Evolutionary conservation across 2,329 filamentous ascomycete species (phyloP), one percentile per base, ranked within the genome.

Genomic region (Akanthomyces muscarius): DNA sequence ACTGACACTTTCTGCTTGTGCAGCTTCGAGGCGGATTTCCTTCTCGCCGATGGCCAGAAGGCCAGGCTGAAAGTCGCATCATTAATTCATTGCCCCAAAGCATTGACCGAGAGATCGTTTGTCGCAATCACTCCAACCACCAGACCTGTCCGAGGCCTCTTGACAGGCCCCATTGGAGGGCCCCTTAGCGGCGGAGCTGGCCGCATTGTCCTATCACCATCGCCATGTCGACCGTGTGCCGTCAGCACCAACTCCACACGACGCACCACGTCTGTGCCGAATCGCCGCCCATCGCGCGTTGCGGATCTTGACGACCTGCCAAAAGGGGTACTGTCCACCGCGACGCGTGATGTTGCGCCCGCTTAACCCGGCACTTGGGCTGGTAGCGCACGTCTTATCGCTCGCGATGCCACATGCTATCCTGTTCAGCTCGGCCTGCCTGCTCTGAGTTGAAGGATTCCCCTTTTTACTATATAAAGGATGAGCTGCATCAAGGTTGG

Each of bases 241-340:
- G 52, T 55, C 60, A 55, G 60, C 51, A 41, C 59, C 50, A 50
- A 55, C 51, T 48, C 60, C 51, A 55, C 58, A 53, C 36, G 13
- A 25, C 18, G 10, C 33, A 33, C 33, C 42, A 65, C 3, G 11
- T n/a, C 25, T 63, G 55, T 65, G 66, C 65, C 66, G 63, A 66
- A 59, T 66, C 62, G 57, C 66, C 64, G 66, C 52, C 33, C 28
- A 38, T 42, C 10, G 7, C 41, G 23, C 33, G 61, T 42, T 58
- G 57, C 56, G 60, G 67, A 66, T 64, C 62, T 58, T 36, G 45
- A 62, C 56, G 63, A 68, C 67, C 67, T 68, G 56, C 67, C 65
- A 18, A 63, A 68, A 64, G 38, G 55, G 65, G 67, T 42, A 66
- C 47, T 44, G 28, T 45, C 61, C 59, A 62, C 61, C 56, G 64